These are phyloP conservation scores for Cladophialophora immunda DNA, from an alignment of 2,329 filamentous ascomycete species.

Conservation along the genomic window DNA sequence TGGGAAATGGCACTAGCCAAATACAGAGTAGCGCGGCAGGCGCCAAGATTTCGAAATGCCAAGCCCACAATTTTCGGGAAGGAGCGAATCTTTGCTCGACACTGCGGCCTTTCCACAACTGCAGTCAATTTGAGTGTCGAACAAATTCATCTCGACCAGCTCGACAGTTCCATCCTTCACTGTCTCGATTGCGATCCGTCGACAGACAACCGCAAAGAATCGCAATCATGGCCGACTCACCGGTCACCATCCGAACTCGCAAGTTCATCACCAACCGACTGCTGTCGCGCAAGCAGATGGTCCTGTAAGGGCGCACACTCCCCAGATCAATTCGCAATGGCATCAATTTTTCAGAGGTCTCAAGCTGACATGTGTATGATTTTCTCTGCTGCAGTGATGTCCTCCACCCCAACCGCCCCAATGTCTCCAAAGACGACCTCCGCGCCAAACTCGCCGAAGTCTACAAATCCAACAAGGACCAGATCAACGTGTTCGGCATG, in stretches of 20 bases:
- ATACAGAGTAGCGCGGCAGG: conserved; percentile 20
- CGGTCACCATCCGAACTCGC: conserved; percentile 92
- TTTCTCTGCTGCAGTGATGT: conserved; percentile 76
- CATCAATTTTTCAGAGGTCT: not conserved
- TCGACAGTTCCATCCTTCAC: conserved; percentile 8
- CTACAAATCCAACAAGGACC: conserved; percentile 98
- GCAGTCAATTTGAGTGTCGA: conserved; percentile 12
- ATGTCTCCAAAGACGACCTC: conserved; percentile 99
- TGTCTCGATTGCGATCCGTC: conserved; percentile 31
- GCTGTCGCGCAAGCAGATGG: conserved; percentile 99
- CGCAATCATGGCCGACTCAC: conserved; percentile 83
- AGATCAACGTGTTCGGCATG: conserved; percentile 97
- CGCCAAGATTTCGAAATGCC: conserved; percentile 37
- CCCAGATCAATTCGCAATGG: conserved; percentile 18
- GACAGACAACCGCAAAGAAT: conserved; percentile 19
- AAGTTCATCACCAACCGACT: conserved; percentile 99
- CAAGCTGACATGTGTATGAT: conserved; percentile 1
- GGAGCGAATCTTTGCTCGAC: conserved; percentile 28
- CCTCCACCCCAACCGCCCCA: conserved; percentile 97
- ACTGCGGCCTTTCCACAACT: conserved; percentile 11
- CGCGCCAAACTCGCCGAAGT: conserved; percentile 90
- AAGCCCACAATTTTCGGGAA: conserved; percentile 34
- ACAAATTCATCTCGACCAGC: conserved; percentile 14
- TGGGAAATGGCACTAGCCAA: not conserved
- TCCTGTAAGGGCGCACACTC: conserved; percentile 77